Evolutionary conservation across 192 early-diverging fungal genomes (phyloP).

Genomic region (Podila epigama): DNA sequence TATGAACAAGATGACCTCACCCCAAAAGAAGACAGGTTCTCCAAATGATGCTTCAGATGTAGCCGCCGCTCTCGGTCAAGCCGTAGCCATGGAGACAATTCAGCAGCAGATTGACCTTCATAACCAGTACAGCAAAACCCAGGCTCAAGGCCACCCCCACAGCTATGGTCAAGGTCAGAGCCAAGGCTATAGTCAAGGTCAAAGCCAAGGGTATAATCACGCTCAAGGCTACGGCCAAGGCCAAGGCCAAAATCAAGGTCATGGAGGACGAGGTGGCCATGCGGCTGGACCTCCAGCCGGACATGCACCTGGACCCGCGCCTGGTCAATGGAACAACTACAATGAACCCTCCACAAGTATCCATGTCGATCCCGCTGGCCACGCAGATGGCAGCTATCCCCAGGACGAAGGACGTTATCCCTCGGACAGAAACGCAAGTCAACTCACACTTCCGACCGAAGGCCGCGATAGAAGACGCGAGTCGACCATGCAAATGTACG

Average conservation of each 20-base stretch:
- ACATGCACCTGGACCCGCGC: too few species aligned
- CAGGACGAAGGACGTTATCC: neutral
- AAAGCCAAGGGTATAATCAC: neutral
- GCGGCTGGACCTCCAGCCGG: too few species aligned
- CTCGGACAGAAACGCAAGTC: slow-evolving; percentile 24
- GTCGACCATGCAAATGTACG: slow-evolving; percentile 18
- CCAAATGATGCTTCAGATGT: slow-evolving; percentile 12
- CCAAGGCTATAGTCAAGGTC: neutral
- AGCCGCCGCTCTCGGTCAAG: slow-evolving; percentile 32
- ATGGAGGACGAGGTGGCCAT: neutral
- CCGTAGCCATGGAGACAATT: slow-evolving; percentile 46
- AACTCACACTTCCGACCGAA: slow-evolving; percentile 22
- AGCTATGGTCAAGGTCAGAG: slow-evolving; percentile 36
- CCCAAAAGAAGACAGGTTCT: slow-evolving; percentile 19
- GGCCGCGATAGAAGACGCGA: slow-evolving; percentile 25
- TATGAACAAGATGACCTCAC: slow-evolving; percentile 31
- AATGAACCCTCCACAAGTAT: neutral
- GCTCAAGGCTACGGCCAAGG: neutral
- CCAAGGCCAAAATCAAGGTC: neutral
- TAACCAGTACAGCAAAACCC: slow-evolving; percentile 31
- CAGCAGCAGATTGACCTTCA: slow-evolving; percentile 39
- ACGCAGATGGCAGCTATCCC: slow-evolving; percentile 13
- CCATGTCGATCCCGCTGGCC: slow-evolving; percentile 1
- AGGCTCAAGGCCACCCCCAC: too few species aligned
- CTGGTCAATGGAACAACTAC: too few species aligned